These are phyloP conservation scores for Phytopythium sindhum DNA, from an alignment of 352 stramenopile species.

Conservation along the genomic window DNA sequence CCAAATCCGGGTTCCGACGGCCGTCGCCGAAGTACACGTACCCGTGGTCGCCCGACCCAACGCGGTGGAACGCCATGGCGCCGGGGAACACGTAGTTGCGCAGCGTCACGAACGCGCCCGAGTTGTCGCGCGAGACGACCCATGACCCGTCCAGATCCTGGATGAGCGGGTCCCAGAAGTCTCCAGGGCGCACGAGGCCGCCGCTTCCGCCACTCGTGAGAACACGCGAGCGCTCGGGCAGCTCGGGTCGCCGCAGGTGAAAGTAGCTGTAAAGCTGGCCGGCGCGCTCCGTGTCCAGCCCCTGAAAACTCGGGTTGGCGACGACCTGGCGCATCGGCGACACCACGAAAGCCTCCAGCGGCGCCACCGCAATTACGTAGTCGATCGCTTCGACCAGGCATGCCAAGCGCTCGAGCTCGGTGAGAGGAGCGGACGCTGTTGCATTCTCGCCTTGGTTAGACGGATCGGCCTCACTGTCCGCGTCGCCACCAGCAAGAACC, in stretches of 20 bases:
- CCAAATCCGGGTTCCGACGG: constrained; percentile 67
- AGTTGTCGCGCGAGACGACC: constrained; percentile 65
- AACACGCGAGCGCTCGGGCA: constrained; percentile 55
- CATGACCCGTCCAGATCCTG: constrained; percentile 67
- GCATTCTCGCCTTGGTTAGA: constrained; percentile 8
- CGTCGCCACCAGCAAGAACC: constrained; percentile 37
- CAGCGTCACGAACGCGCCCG: constrained; percentile 49
- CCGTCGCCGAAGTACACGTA: constrained; percentile 80
- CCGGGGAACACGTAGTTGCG: constrained; percentile 67
- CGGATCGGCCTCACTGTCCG: constrained; percentile 1
- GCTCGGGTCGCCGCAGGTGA: constrained; percentile 63
- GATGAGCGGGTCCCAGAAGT: constrained; percentile 69
- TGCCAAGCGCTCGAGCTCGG: constrained; percentile 69
- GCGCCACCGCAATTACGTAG: constrained; percentile 48
- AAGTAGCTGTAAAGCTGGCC: constrained; percentile 73
- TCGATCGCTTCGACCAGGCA: constrained; percentile 71
- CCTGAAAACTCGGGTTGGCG: constrained; percentile 62
- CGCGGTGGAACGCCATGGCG: constrained; percentile 61
- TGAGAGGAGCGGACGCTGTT: constrained; percentile 27
- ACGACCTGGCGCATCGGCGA: constrained; percentile 69
- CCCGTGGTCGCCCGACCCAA: constrained; percentile 45
- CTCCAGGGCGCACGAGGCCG: constrained; percentile 55
- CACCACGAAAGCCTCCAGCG: constrained; percentile 64
- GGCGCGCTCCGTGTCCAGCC: constrained; percentile 60
- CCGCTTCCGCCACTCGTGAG: constrained; percentile 34